Evolutionary conservation across 768 basidiomycete species (phyloP).

Genomic region (Rhodotorula toruloides): DNA sequence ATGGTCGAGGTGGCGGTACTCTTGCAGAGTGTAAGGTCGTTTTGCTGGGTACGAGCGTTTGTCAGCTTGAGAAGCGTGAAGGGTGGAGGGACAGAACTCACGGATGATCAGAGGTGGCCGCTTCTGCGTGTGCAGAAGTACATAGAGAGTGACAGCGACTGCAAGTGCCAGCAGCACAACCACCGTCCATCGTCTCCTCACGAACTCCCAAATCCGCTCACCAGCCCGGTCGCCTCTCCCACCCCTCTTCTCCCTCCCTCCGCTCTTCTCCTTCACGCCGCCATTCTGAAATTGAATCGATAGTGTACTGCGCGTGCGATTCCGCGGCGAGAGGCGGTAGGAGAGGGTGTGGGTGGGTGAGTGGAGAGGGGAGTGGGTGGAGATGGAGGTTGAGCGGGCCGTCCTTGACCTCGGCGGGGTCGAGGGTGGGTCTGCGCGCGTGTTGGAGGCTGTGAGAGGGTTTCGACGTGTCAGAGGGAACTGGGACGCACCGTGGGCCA

Average conservation of each 20-base stretch:
- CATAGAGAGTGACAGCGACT: not conserved
- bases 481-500: not conserved
- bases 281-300: fast-evolving
- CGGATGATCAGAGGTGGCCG: not conserved
- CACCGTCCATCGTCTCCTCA: no score
- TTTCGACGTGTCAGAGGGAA: no score
- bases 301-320: no score
- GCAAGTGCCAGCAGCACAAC: not conserved
- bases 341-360: not conserved
- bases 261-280: not conserved
- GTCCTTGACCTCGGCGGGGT: not conserved
- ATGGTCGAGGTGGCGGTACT: conserved; percentile 13
- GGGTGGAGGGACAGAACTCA: not conserved
- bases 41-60: not conserved
- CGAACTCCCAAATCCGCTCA: no score
- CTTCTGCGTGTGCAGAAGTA: not conserved
- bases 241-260: not conserved
- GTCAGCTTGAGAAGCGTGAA: not conserved
- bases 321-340: not conserved
- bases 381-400: not conserved
- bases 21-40: not conserved
- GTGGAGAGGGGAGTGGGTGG: not conserved
- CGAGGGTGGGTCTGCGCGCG: not conserved
- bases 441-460: no score
- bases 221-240: no score